These are phyloP conservation scores for Aspergillus fumigatiaffinis DNA, from an alignment of 2,329 filamentous ascomycete genomes.

Conservation along the genomic window DNA sequence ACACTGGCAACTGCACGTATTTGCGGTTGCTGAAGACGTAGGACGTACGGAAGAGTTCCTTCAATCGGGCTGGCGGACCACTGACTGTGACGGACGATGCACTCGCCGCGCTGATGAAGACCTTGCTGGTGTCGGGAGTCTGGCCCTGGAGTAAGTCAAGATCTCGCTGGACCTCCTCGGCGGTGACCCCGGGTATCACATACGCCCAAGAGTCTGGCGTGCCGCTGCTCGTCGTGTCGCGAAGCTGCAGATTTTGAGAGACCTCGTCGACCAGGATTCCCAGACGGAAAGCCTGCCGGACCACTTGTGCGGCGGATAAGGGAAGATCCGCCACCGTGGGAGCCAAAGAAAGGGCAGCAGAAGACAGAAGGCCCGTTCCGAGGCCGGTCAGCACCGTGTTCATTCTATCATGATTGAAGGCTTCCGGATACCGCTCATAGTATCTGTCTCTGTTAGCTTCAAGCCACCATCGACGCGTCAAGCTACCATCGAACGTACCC, in stretches of 20 bases:
- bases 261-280: constrained; percentile 31
- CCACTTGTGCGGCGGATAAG: constrained; percentile 37
- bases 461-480: too few species aligned
- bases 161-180: too few species aligned
- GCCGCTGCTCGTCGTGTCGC: too few species aligned
- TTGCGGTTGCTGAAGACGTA: constrained; percentile 19
- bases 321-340: constrained; percentile 38
- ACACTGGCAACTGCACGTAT: constrained; percentile 19
- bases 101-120: too few species aligned
- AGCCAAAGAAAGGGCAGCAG: constrained; percentile 42
- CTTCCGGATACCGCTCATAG: constrained; percentile 4
- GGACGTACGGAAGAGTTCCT: constrained; percentile 17
- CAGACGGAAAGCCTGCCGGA: constrained; percentile 47
- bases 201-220: too few species aligned
- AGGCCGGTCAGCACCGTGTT: constrained; percentile 30
- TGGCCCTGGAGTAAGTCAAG: too few species aligned
- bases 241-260: too few species aligned
- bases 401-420: constrained; percentile 2
- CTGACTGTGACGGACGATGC: constrained; percentile 14
- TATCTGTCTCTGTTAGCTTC: constrained; percentile 1
- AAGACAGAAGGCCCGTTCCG: constrained; percentile 44
- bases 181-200: too few species aligned
- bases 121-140: too few species aligned
- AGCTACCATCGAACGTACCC: constrained; percentile 31
- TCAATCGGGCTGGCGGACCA: constrained; percentile 24